Conservation (phyloP, 2,329 filamentous ascomycete genomes). For the Fusarium compactum region DNA sequence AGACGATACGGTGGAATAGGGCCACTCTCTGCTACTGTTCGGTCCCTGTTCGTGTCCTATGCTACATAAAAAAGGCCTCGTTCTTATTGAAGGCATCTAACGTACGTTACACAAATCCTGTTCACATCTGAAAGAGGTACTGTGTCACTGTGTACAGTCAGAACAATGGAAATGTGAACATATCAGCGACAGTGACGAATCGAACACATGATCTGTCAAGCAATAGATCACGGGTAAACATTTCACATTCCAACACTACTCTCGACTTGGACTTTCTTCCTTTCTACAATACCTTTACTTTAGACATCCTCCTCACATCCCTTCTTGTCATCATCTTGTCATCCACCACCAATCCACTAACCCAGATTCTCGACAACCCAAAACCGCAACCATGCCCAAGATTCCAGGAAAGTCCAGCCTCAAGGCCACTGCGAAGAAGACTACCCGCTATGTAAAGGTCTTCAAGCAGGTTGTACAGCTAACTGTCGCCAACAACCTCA, state of each 20-base stretch:
- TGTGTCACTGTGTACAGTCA: not conserved
- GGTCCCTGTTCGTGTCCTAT: not conserved
- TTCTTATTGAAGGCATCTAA: not conserved
- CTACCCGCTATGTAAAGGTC: not conserved
- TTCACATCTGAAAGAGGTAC: not conserved
- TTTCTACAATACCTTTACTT: not conserved
- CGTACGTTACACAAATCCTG: not conserved
- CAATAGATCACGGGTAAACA: not conserved
- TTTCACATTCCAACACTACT: not conserved
- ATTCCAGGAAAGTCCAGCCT: not conserved
- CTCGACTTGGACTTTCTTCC: not conserved
- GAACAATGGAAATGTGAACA: not conserved
- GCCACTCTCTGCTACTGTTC: not conserved
- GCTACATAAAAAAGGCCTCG: not conserved
- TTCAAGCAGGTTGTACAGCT: not conserved
- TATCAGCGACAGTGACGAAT: not conserved
- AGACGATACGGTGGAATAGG: too few relatives aligned
- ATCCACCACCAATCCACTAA: not conserved
- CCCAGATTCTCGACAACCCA: too few relatives aligned
- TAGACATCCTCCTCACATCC: not conserved
- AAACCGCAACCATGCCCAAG: not conserved
- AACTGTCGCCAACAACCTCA: not conserved
- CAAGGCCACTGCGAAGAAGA: not conserved
- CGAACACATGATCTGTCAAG: not conserved
- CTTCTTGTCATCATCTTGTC: not conserved